Evolutionary conservation across 176 grass and related monocot genomes (phyloP).

Genomic region (Musa troglodytarum): DNA sequence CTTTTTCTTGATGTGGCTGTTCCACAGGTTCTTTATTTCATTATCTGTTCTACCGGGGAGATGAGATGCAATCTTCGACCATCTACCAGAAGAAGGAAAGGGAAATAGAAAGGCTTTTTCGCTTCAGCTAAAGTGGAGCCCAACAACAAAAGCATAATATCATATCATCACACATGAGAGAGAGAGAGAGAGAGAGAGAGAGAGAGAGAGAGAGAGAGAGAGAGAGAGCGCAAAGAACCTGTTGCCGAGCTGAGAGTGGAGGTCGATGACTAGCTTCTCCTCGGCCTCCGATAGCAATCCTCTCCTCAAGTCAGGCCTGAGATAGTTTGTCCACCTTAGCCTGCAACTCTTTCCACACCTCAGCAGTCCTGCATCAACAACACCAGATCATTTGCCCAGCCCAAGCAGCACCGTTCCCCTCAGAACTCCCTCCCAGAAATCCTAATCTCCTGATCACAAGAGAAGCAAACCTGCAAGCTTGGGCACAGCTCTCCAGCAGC

Average conservation of each 20-base stretch:
- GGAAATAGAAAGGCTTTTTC: neutral
- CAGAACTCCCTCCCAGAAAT: neutral
- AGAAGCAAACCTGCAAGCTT: constrained; percentile 56
- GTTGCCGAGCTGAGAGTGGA: constrained; percentile 83
- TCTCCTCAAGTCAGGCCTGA: constrained; percentile 72
- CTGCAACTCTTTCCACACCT: constrained; percentile 69
- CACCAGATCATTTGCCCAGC: neutral
- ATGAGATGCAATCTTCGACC: constrained; percentile 80
- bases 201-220: neutral
- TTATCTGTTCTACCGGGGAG: constrained; percentile 83
- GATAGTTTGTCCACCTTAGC: neutral
- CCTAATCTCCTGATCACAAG: neutral
- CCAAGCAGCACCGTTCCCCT: neutral
- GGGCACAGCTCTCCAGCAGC: constrained; percentile 76
- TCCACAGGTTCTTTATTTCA: constrained; percentile 96
- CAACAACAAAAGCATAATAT: neutral
- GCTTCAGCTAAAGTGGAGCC: too few relatives aligned
- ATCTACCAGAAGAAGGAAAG: constrained; percentile 30
- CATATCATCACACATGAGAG: neutral
- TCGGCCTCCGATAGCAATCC: constrained; percentile 57
- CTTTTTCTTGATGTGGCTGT: constrained; percentile 92
- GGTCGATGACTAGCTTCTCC: constrained; percentile 67
- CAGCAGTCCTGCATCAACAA: constrained; percentile 39
- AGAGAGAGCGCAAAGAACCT: constrained; percentile 9
- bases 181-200: neutral